Evolutionary conservation across 2,329 filamentous ascomycete species (phyloP).

Genomic region (Neofusicoccum umdonicola): DNA sequence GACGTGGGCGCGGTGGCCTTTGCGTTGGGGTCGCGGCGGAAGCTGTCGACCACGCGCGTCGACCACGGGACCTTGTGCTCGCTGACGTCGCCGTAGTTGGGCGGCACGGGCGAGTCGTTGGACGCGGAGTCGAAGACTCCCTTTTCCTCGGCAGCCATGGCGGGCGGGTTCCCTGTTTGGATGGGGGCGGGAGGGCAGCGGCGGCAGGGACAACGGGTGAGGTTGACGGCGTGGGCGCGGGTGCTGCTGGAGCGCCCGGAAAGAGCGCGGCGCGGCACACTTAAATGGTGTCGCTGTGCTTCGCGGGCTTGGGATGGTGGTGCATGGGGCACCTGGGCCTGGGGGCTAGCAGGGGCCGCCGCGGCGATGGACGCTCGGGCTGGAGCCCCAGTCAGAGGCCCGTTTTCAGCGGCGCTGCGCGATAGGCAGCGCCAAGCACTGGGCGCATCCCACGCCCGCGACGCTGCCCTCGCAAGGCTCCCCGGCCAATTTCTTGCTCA

Average conservation of each 20-base stretch:
- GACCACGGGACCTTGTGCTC: conserved; percentile 32
- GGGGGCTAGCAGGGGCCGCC: conserved; percentile 7
- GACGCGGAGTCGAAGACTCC: conserved; percentile 15
- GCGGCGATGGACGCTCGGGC: conserved; percentile 3
- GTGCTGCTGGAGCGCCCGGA: not conserved
- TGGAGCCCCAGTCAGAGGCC: conserved; percentile 4
- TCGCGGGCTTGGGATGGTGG: not conserved
- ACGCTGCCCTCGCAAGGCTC: not conserved
- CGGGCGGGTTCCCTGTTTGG: not conserved
- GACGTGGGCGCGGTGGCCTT: conserved; percentile 48
- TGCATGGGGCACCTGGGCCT: not conserved
- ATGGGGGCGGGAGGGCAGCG: not conserved
- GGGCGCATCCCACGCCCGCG: conserved; percentile 12
- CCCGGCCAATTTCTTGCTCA: conserved; percentile 10
- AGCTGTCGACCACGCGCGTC: conserved; percentile 44
- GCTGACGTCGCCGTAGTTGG: conserved; percentile 36
- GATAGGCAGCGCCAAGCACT: conserved; percentile 13
- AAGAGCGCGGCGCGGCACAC: not conserved
- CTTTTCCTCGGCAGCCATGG: conserved; percentile 17
- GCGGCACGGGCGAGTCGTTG: conserved; percentile 9
- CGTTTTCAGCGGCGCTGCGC: not conserved
- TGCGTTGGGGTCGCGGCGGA: conserved; percentile 38
- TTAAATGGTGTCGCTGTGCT: conserved; percentile 7
- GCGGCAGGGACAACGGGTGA: not conserved
- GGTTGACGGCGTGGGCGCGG: not conserved